Conservation (phyloP, 2,329 filamentous ascomycete species). For the Beauveria rudraprayagi region DNA sequence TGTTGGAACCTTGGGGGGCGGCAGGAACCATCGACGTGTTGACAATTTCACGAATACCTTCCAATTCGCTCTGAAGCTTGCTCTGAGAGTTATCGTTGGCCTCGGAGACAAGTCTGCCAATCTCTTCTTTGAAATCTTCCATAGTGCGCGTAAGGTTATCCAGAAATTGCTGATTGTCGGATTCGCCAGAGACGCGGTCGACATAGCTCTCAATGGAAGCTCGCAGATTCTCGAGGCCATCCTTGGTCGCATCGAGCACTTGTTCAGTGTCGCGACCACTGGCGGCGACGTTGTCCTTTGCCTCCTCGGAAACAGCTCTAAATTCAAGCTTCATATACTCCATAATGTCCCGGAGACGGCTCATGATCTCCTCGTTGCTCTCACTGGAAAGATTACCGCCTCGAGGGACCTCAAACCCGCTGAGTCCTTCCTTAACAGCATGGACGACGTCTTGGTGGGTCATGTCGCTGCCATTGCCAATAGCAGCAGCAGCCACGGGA, state of each 20-base stretch:
- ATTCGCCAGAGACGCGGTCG: constrained; percentile 59
- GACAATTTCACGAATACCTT: constrained; percentile 70
- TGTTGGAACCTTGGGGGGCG: constrained; percentile 39
- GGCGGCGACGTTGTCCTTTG: constrained; percentile 71
- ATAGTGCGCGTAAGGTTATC: constrained; percentile 58
- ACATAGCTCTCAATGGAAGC: constrained; percentile 75
- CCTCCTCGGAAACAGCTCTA: constrained; percentile 50
- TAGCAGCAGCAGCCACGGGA: constrained; percentile 50
- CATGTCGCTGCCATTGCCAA: constrained; percentile 40
- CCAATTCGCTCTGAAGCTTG: constrained; percentile 72
- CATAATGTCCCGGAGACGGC: constrained; percentile 58
- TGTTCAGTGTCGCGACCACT: constrained; percentile 80
- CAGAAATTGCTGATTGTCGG: constrained; percentile 71
- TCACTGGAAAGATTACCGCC: constrained; percentile 32
- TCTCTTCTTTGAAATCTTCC: constrained; percentile 58
- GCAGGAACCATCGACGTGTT: constrained; percentile 59
- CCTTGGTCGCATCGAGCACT: constrained; percentile 77
- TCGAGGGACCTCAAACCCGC: constrained; percentile 38
- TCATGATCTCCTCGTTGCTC: constrained; percentile 42
- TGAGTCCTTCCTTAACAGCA: constrained; percentile 54
- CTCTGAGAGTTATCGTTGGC: constrained; percentile 48
- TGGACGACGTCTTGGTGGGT: constrained; percentile 56
- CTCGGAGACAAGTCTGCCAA: constrained; percentile 51
- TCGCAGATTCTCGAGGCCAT: constrained; percentile 75
- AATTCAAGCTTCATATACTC: constrained; percentile 52